phyloP scores from a whole-genome alignment of 192 early-diverging fungal genomes.

The Fimicolochytrium jonesii region DNA sequence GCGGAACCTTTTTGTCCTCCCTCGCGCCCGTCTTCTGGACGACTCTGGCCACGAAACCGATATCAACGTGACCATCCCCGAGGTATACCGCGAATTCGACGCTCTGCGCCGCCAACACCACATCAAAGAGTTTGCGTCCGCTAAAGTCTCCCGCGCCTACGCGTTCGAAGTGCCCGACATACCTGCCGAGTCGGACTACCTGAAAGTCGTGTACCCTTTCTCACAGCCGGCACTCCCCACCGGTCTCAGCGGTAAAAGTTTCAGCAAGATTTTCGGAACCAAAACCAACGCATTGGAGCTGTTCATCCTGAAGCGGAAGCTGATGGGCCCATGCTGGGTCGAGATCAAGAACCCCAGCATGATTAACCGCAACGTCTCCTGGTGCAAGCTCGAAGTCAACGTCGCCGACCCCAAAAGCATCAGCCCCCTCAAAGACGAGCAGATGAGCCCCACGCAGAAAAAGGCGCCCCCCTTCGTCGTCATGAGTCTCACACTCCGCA shows the following conservation, averaged over 20 bases:
- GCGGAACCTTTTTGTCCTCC: conserved; percentile 91
- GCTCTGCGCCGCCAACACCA: conserved; percentile 47
- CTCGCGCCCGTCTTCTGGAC: conserved; percentile 56
- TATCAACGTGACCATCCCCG: conserved; percentile 50
- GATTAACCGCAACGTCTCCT: conserved; percentile 63
- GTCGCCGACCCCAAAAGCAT: conserved; percentile 71
- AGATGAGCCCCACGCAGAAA: conserved; percentile 32
- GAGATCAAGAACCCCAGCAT: conserved; percentile 57
- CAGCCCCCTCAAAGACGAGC: conserved; percentile 39
- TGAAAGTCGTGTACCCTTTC: conserved; percentile 83
- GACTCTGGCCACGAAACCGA: conserved; percentile 53
- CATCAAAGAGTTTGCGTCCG: conserved; percentile 57
- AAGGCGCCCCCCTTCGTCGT: conserved; percentile 72
- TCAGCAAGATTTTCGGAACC: conserved; percentile 84
- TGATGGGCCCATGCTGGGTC: conserved; percentile 98
- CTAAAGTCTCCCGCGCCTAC: conserved; percentile 73
- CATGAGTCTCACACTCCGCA: conserved; percentile 83
- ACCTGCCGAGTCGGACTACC: conserved; percentile 74
- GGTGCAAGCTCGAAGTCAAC: conserved; percentile 77
- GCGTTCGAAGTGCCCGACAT: conserved; percentile 86
- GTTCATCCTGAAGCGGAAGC: conserved; percentile 85
- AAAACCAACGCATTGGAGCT: conserved; percentile 85
- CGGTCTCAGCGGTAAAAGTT: conserved; percentile 64
- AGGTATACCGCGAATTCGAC: conserved; percentile 78
- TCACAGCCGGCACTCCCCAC: conserved; percentile 49